Base-by-base conservation (phyloP, 2,329 filamentous ascomycete genomes). In the Colletotrichum musicola region DNA sequence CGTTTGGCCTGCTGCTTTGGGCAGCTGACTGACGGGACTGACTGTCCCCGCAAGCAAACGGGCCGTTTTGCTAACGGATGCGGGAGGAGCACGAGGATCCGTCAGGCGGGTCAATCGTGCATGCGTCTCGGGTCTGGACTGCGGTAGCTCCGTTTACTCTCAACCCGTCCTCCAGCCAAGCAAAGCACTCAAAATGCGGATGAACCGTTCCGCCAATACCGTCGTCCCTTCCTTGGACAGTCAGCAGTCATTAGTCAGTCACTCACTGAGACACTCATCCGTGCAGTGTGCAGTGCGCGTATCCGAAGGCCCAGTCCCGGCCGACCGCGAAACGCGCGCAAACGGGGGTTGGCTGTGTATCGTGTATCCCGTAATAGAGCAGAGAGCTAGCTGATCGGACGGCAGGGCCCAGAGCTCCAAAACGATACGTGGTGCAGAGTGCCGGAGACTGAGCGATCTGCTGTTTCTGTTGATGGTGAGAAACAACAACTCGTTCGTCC, bases 261-360 rank as follows among this genome's bases (percentile, higher is more conserved):
- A 35, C 7, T 35, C 22, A 4, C 22, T 35, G 30, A 35, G 30
- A 35, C 30, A 35, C 30, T 9, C 7, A 2, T 35, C 30, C 7
- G 22, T 25, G 22, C 22, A 35, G 12, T 14, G 13, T 46, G 3
- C 12, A 16, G 16, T 20, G 46, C 12, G 22, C 44, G 18, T 62
- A 62, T 62, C 59, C 49, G 59, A 62, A 38, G 59, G 50, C 18
- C 59, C 38, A 27, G 35, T 62, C 59, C 59, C 59, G 46, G 49
- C 35, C 40, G 42, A 50, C 49, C 18, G 38, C 59, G 59, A 62
- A 62, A 62, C 59, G 49, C 47, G 59, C 59, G 50, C 59, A 53
- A 25, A 50, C 40, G 16, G n/a, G 35, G 53, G 9, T 42, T 14
- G 40, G 40, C 40, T 42, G 40, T 30, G 40, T n/a, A 49, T 18